Evolutionary conservation across 306 rosid species (phyloP), one percentile per base, ranked within the genome.

Genomic region (Cucurbita maxima): DNA sequence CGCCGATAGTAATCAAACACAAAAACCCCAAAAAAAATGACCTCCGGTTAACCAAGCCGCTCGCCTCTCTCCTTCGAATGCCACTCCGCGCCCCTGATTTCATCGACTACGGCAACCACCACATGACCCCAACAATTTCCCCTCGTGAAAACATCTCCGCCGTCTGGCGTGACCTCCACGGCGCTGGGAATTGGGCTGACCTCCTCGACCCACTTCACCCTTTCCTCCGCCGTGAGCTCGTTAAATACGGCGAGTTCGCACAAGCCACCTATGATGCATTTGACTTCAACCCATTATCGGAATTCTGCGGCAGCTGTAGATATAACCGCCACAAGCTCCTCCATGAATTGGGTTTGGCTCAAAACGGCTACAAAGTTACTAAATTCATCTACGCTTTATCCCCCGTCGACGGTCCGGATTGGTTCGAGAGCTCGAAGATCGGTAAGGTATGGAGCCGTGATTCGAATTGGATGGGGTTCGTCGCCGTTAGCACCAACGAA

Each of bases 251-350:
- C 6, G 96, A 90, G 52, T 86, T 90, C 22, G 81, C 90, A 4
- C 92, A 86, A 66, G 90, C 94, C 20, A 85, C 96, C 22, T 90
- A 86, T 48, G 92, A 88, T 34, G 92, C 92, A 36, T 88, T 88
- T 36, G 91, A 90, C 58, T 85, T 78, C 48, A 92, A 86, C 47
- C 71, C 87, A 2, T 76, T 82, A 73, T 90, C 93, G 0, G 89
- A 84, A 68, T 87, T 77, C 15, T 79, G 92, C 1, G 93, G 93
- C 22, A 90, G 89, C 69, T 86, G 91, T 18, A 82, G 84, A 54
- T 86, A 82, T 81, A 82, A 85, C 72, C 41, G 50, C 1, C 76
- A 67, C 30, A 86, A 77, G 52, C 37, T 88, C 2, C 74, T 90
- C 5, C 79, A 79, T 3, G 82, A 76, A 63, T 37, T 88, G 81